These are phyloP conservation scores for Rosellinia necatrix DNA, from an alignment of 2,329 filamentous ascomycete genomes.

Conservation along the genomic window DNA sequence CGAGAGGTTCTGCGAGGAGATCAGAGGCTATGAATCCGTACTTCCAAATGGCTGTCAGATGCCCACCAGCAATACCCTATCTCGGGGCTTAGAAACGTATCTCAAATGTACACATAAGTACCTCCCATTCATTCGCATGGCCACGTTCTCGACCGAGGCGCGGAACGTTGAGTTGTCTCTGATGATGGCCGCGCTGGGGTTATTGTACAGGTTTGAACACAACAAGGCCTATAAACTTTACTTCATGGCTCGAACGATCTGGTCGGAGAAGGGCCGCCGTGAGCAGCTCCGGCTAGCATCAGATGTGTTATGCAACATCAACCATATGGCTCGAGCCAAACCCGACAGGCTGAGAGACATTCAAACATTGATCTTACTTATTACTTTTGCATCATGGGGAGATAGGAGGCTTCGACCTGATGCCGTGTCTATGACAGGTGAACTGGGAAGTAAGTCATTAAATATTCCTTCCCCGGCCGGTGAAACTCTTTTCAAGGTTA, in stretches of 20 bases:
- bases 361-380: conserved; percentile 46
- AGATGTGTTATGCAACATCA: conserved; percentile 12
- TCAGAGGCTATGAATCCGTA: conserved; percentile 35
- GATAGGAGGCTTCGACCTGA: conserved; percentile 30
- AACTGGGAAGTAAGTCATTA: conserved; percentile 25
- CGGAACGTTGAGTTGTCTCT: conserved; percentile 54
- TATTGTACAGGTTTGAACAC: conserved; percentile 54
- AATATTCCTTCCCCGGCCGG: not conserved
- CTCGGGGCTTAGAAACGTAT: conserved; percentile 55
- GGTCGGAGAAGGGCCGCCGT: conserved; percentile 55
- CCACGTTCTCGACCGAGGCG: conserved; percentile 50
- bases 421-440: conserved; percentile 32
- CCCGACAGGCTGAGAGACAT: conserved; percentile 41
- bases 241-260: conserved; percentile 59
- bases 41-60: conserved; percentile 52
- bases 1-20: conserved; percentile 16
- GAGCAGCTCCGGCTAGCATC: conserved; percentile 50
- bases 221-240: conserved; percentile 59
- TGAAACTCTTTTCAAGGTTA: not conserved
- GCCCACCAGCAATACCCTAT: conserved; percentile 53
- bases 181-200: conserved; percentile 54
- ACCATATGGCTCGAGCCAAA: not conserved
- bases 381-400: conserved; percentile 37
- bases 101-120: conserved; percentile 56
- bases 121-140: conserved; percentile 55